phyloP scores from a whole-genome alignment of 2,329 filamentous ascomycete species.

The Xylariaceae sp. region DNA sequence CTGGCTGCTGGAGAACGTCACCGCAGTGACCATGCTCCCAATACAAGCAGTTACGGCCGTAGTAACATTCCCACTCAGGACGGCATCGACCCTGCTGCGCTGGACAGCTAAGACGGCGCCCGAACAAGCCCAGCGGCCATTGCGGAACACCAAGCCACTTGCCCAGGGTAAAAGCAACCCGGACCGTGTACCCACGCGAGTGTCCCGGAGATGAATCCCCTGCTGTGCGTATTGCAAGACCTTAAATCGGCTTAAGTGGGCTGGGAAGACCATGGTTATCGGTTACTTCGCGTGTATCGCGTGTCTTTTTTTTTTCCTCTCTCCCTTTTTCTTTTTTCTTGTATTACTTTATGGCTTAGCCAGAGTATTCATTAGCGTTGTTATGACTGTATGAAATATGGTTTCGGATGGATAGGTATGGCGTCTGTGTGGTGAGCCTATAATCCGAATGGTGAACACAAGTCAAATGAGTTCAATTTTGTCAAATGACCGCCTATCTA shows the following conservation, averaged over 20 bases:
- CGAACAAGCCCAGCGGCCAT: conserved; percentile 28
- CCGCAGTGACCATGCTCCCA: conserved; percentile 39
- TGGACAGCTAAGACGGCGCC: conserved; percentile 30
- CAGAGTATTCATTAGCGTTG: not conserved
- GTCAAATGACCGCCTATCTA: no score
- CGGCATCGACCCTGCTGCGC: conserved; percentile 34
- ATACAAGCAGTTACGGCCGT: conserved; percentile 39
- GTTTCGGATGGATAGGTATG: not conserved
- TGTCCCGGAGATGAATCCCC: conserved; percentile 24
- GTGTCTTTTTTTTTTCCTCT: not conserved
- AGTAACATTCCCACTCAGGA: conserved; percentile 42
- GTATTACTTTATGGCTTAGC: not conserved
- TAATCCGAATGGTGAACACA: no score
- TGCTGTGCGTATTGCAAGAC: not conserved
- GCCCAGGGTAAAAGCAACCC: conserved; percentile 19
- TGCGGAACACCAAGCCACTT: conserved; percentile 21
- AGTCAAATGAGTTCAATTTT: no score
- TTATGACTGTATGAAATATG: not conserved
- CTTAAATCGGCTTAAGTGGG: not conserved
- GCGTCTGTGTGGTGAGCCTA: not conserved
- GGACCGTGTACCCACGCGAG: conserved; percentile 29
- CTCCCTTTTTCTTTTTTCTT: not conserved
- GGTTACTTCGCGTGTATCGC: not conserved
- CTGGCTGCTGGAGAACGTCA: conserved; percentile 38
- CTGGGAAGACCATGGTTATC: conserved; percentile 7